Evolutionary conservation across 1,284 basidiomycete species (phyloP), one percentile per base, ranked within the genome.

Genomic region (Cystobasidium pallidum): DNA sequence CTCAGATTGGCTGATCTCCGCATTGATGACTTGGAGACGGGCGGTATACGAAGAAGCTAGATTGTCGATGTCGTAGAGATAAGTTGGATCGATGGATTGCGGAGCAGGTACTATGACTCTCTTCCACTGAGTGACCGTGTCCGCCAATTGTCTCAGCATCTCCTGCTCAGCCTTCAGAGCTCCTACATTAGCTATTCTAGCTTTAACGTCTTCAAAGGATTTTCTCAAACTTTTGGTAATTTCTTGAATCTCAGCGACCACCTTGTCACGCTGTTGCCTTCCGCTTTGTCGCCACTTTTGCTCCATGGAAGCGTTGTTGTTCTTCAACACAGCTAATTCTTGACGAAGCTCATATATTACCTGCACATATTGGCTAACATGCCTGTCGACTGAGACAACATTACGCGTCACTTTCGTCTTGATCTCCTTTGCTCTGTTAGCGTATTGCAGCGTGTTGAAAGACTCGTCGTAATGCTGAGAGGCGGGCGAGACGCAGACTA

Each of bases 391-490:
- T 74, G 94, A 94, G 77, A 94, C 89, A 47, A 94, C 90, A 80
- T 98, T 97, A 45, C 92, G 87, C 1, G 93, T 93, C 39, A 83
- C 83, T 80, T 92, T 94, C 51, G 93, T 97, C 84, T 94, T 94
- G 83, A 98, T 96, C 83, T 94, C 92, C 74, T 95, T 95, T 24
- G 94, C 94, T 58, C 92, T 89, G 79, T 98, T 93, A 17, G 94
- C 94, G 81, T 96, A 98, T 70, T 94, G 84, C 55, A 98, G 88
- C 0, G 94, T 96, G 80, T 98, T 98, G 80, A 95, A 92, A 32
- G 94, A 97, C 80, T 98, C 94, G 79, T 97, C 94, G 79, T 96
- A 95, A 81, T 98, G 93, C 36, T 87, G 86, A 47, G 92, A 94
- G 19, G 92, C 92, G 0, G 94, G 94, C 1, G 93, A 93, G 66